Conservation (phyloP, 2,329 filamentous ascomycete species). For the Colletotrichum sp. region DNA sequence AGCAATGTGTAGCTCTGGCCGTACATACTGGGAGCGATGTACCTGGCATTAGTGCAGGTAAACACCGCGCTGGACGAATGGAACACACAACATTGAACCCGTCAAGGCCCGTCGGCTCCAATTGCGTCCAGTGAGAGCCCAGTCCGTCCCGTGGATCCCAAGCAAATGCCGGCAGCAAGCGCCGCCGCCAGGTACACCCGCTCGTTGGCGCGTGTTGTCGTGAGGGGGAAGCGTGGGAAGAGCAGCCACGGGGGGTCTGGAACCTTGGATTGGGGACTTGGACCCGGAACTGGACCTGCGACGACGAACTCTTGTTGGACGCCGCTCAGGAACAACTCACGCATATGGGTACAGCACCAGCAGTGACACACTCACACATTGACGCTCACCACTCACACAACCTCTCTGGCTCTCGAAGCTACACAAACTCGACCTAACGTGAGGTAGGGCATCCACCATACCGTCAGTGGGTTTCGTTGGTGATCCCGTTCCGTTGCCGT, state of each 20-base stretch:
- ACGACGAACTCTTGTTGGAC: background rate
- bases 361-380: background rate
- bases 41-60: background rate
- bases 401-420: background rate
- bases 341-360: background rate
- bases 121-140: background rate
- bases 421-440: background rate
- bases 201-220: background rate
- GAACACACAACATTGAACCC: background rate
- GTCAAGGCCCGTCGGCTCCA: background rate
- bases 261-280: background rate
- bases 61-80: background rate
- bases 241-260: background rate
- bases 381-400: background rate
- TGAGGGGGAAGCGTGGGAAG: background rate
- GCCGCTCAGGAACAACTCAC: background rate
- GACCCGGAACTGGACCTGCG: background rate
- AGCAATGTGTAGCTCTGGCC: background rate
- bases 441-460: background rate
- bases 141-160: background rate
- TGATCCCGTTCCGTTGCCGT: background rate
- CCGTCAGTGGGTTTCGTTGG: background rate
- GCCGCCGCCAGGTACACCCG: conserved; percentile 4
- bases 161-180: conserved; percentile 14
- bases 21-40: background rate